Conservation (phyloP, 257 asterid genomes). For the Buddleja alternifolia region DNA sequence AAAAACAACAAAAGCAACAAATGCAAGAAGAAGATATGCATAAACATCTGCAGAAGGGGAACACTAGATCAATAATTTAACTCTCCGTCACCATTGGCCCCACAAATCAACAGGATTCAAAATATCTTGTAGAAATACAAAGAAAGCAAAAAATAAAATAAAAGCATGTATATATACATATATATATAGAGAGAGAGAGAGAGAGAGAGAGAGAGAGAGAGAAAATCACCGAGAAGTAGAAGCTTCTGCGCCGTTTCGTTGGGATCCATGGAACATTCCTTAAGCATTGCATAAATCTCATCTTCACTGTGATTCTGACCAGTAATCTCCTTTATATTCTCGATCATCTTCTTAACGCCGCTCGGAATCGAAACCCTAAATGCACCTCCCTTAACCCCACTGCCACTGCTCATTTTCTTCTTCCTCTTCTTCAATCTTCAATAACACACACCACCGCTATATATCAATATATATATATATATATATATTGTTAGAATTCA, state of each 20-base stretch:
- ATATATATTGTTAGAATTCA: no score
- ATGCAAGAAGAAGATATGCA: not conserved
- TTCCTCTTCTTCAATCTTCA: slow-evolving; percentile 55
- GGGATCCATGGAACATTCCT: slow-evolving; percentile 96
- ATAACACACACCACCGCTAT: slow-evolving; percentile 38
- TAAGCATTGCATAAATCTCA: slow-evolving; percentile 90
- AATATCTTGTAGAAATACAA: slow-evolving; percentile 9
- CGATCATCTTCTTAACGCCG: slow-evolving; percentile 74
- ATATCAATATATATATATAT: slow-evolving; percentile 15
- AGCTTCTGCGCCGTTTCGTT: slow-evolving; percentile 89
- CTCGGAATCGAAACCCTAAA: slow-evolving; percentile 80
- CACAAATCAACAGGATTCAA: slow-evolving; percentile 9
- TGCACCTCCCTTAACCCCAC: slow-evolving; percentile 70
- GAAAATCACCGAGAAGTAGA: slow-evolving; percentile 68
- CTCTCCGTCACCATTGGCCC: not conserved
- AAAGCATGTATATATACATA: slow-evolving; percentile 8
- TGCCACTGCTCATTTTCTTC: slow-evolving; percentile 37
- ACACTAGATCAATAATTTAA: slow-evolving; percentile 27
- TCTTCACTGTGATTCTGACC: slow-evolving; percentile 87
- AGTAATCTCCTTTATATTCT: slow-evolving; percentile 80
- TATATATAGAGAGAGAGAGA: slow-evolving; percentile 8
- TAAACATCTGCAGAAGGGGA: not conserved
- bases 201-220: not conserved
- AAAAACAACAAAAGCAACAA: no score
- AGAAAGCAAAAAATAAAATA: not conserved